Conservation (phyloP, 2,329 filamentous ascomycete genomes). For the Zalaria obscura region DNA sequence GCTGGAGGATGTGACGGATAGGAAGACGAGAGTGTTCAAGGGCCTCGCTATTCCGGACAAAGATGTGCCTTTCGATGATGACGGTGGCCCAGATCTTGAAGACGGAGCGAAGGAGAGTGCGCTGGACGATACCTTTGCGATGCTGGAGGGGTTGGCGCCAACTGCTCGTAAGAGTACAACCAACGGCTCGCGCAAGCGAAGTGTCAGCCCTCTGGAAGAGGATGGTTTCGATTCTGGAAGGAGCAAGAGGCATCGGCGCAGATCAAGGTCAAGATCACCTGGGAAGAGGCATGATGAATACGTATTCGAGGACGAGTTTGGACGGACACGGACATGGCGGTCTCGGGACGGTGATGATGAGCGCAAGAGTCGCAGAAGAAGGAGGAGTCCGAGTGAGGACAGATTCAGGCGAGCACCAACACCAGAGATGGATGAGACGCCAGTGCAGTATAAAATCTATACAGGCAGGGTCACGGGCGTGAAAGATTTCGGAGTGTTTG, state of each 20-base stretch:
- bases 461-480: constrained; percentile 79
- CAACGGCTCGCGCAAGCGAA: constrained; percentile 40
- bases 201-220: constrained; percentile 40
- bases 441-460: constrained; percentile 77
- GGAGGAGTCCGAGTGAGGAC: constrained; percentile 35
- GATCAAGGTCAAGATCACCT: constrained; percentile 36
- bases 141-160: constrained; percentile 72
- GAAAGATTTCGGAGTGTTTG: constrained; percentile 92
- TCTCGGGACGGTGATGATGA: constrained; percentile 27
- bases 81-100: constrained; percentile 28
- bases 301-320: constrained; percentile 46
- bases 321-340: constrained; percentile 29
- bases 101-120: constrained; percentile 41
- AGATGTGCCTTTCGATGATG: constrained; percentile 37
- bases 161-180: constrained; percentile 41
- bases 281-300: constrained; percentile 38
- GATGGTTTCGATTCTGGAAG: constrained; percentile 13
- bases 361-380: constrained; percentile 27
- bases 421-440: constrained; percentile 66
- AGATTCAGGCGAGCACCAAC: constrained; percentile 52
- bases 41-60: constrained; percentile 79
- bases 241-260: constrained; percentile 27
- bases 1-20: constrained; percentile 37
- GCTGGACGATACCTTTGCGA: constrained; percentile 84
- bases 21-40: constrained; percentile 79